Evolutionary conservation across 129 eudicot genomes (phyloP), one percentile per base, ranked within the genome.

Genomic region (Artemisia annua): DNA sequence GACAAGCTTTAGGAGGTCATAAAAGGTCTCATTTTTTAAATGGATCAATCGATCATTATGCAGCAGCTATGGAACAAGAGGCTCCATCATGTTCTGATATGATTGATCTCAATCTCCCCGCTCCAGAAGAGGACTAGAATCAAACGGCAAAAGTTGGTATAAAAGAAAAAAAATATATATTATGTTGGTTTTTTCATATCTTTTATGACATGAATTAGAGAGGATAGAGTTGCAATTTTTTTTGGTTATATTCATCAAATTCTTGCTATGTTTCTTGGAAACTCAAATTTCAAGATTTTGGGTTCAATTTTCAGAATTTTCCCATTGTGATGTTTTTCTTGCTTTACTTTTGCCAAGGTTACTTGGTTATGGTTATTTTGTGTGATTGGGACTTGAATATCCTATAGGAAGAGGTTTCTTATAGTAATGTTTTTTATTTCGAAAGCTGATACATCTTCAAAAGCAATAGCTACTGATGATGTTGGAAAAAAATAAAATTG

Each of bases 1-100:
- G 98, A 22, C 98, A 92, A 85, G 98, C 98, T 49, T 81, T 92
- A 72, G 98, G 98, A 63, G 98, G 98, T 60, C 98, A 92, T 74
- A 87, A 89, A 83, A 81, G 97, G 86, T 85, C 97, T 56, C 97
- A 92, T 81, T 83, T 92, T 56, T 54, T 89, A 26, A 83, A 78
- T 5, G 88, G 85, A 46, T 48, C 86, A 49, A 76, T 46, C 62
- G 55, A 77, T 67, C 88, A 46, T 3, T 61, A 26, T 17, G 70
- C 79, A 12, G 70, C 79, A 12, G 83, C 65, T 11, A 71, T 52
- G 74, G 83, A 75, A 61, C 71, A 44, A 8, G 73, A 57, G 66
- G 79, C 48, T 54, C 73, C 79, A 52, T n/a, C n/a, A n/a, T n/a
- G n/a, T n/a, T n/a, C n/a, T n/a, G n/a, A n/a, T n/a, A n/a, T n/a